Evolutionary conservation across 306 rosid genomes (phyloP), one percentile per base, ranked within the genome.

Genomic region (Vachellia pachyceras): DNA sequence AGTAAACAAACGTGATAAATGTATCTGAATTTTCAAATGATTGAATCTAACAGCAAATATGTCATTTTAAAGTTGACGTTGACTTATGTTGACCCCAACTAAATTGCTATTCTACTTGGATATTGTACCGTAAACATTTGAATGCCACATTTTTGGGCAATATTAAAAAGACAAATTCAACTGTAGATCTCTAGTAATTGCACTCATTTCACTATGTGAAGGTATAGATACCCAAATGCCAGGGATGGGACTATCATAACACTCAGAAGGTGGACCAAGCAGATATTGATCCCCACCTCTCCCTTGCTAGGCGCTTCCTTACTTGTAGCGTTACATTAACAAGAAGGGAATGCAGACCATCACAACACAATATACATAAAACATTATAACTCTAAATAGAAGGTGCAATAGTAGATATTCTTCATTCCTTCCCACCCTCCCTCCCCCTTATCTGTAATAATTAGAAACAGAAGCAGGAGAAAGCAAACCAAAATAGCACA

Each of bases 281-380:
- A 37, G 25, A 37, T 36, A 37, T 35, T 41, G 10, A 4, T 66
- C 71, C 15, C 22, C 37, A 41, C 23, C 22, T 65, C 70, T 65
- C 70, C 45, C 23, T 18, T 47, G 18, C 54, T 4, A 47, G 54
- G n/a, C 12, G 10, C 71, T 37, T 11, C 41, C 46, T 36, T 71
- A 72, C 33, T n/a, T 55, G 63, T 14, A 15, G 55, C 20, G 63
- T 33, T 55, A 20, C 63, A 55, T 70, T 64, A 74, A 41, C n/a
- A n/a, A n/a, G 42, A 71, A 29, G 10, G 45, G 77, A 85, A 75
- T 23, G 61, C 85, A 68, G 71, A 78, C 50, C 63, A 29, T 61
- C 80, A 18, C 39, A 50, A 42, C 63, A 74, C 74, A 81, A 69
- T 61, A 52, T 35, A 69, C 49, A 60, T 23, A 75, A 63, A 37